A percentile compares a stretch with the other conserved stretches of the same genome.
These are phyloP conservation scores for Dentiscutata heterogama DNA, from an alignment of 371 early-diverging fungal genomes.

Conservation along the genomic window DNA sequence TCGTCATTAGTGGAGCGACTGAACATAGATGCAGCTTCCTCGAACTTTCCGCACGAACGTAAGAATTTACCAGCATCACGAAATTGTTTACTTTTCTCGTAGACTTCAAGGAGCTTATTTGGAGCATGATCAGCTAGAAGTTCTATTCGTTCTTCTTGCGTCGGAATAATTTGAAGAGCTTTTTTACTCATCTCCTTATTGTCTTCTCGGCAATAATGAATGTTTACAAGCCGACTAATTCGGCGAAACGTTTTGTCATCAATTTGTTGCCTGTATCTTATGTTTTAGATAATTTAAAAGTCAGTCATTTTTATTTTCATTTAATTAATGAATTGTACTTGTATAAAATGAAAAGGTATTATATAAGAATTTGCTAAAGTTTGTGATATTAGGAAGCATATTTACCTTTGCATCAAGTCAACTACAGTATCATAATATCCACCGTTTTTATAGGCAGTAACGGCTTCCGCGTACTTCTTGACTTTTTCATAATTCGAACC, in stretches of 20 bases:
- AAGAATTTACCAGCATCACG: background rate
- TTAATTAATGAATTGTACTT: no score
- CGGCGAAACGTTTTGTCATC: background rate
- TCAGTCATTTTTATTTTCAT: no score
- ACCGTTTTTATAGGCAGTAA: constrained; percentile 33
- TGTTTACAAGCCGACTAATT: background rate
- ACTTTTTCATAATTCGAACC: constrained; percentile 13
- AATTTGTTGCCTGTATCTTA: constrained; percentile 2
- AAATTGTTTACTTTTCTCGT: background rate
- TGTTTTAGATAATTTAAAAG: no score
- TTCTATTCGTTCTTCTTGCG: constrained; percentile 16
- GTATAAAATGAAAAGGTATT: no score
- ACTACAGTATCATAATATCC: constrained; percentile 16
- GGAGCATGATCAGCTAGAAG: constrained; percentile 8
- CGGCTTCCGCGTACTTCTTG: constrained; percentile 13
- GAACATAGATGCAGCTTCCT: constrained; percentile 29
- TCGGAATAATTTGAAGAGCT: constrained; percentile 13
- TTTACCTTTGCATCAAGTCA: constrained; percentile 42
- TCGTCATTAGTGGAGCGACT: background rate
- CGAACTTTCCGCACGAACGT: constrained; percentile 4
- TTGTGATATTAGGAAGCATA: no score
- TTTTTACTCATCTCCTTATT: constrained; percentile 18
- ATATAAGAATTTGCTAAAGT: no score
- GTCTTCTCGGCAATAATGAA: background rate
- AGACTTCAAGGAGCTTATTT: constrained; percentile 7